Evolutionary conservation across 208 protist species (phyloP).

Genomic region (Balamuthia mandrillaris): DNA sequence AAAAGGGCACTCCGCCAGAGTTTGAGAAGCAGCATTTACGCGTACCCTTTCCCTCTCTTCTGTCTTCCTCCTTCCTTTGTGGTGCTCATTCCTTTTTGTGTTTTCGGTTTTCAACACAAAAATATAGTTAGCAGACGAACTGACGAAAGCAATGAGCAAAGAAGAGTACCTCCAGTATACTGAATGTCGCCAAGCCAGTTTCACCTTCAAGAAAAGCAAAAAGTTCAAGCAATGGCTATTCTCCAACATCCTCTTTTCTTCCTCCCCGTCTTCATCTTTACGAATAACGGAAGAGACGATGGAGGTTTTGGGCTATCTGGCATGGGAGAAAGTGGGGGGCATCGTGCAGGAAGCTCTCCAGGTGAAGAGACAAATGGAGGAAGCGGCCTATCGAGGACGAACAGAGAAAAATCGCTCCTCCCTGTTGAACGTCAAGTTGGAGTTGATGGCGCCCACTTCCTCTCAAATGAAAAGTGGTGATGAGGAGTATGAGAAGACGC

Average conservation of each 20-base stretch:
- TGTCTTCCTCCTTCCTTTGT: not conserved
- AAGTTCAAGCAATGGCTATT: conserved; percentile 35
- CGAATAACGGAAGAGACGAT: not conserved
- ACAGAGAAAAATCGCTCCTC: not conserved
- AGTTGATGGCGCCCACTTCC: not conserved
- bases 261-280: not conserved
- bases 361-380: not conserved
- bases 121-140: conserved; percentile 3
- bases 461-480: not conserved
- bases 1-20: too few relatives aligned
- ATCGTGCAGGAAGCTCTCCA: not conserved
- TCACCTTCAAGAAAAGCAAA: conserved; percentile 40
- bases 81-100: not conserved
- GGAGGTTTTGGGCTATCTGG: conserved; percentile 39
- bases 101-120: not conserved
- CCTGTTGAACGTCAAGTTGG: too few relatives aligned
- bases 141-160: conserved; percentile 36
- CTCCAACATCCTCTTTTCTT: not conserved
- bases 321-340: conserved; percentile 14
- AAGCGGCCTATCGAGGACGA: not conserved
- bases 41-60: not conserved
- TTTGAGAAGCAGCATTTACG: too few relatives aligned
- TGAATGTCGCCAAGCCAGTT: conserved; percentile 22
- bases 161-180: conserved; percentile 40
- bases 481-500: conserved; percentile 18